These are phyloP conservation scores for Atkinsonella texensis DNA, from an alignment of 2,329 filamentous ascomycete species.

Conservation along the genomic window DNA sequence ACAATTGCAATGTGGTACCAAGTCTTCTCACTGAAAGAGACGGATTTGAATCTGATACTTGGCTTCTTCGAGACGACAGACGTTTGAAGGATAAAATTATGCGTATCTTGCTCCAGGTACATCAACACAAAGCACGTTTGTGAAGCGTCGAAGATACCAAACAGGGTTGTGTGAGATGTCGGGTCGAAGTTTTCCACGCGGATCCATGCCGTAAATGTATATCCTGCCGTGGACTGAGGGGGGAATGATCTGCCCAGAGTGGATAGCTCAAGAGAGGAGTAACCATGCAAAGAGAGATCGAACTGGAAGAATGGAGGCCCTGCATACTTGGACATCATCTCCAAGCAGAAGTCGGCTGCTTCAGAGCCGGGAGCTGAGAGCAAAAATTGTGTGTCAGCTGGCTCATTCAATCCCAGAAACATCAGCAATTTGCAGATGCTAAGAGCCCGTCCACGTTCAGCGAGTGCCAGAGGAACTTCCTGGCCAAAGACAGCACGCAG, in stretches of 20 bases:
- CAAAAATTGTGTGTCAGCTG: conserved; percentile 76
- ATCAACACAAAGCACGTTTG: conserved; percentile 90
- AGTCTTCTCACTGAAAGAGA: conserved; percentile 57
- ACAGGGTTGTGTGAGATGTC: conserved; percentile 81
- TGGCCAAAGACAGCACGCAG: conserved; percentile 47
- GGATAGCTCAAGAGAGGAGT: conserved; percentile 79
- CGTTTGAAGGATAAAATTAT: conserved; percentile 90
- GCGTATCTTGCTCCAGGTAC: conserved; percentile 88
- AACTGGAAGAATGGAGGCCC: conserved; percentile 85
- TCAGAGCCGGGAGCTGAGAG: conserved; percentile 38
- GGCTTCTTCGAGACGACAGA: conserved; percentile 77
- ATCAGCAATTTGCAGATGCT: conserved; percentile 59
- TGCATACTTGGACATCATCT: conserved; percentile 61
- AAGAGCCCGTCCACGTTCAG: conserved; percentile 48
- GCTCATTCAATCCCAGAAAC: conserved; percentile 61
- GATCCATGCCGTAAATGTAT: conserved; percentile 84
- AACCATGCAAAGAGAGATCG: conserved; percentile 78
- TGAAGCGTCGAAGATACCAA: conserved; percentile 83
- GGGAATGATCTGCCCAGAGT: conserved; percentile 81
- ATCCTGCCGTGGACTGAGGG: conserved; percentile 65
- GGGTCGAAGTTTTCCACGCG: conserved; percentile 78
- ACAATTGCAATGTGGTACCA: conserved; percentile 95
- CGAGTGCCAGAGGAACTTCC: conserved; percentile 35
- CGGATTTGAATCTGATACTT: conserved; percentile 85
- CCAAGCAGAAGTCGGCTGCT: conserved; percentile 57